Evolutionary conservation across 2,329 filamentous ascomycete species (phyloP).

Genomic region (Aurifilum marmelostoma): DNA sequence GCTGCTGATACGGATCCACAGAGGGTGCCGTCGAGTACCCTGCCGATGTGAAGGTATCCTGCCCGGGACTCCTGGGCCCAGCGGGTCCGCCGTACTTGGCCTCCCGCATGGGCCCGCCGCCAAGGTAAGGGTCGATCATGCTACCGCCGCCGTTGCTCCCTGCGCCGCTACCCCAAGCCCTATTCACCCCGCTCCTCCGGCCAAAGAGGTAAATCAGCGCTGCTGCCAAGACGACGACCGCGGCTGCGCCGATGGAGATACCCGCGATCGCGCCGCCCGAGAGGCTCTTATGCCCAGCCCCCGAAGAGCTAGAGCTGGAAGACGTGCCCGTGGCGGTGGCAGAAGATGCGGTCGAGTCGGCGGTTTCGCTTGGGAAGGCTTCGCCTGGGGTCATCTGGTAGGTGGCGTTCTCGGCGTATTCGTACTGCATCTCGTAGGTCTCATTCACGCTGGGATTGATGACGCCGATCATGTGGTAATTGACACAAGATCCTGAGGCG

Average conservation of each 20-base stretch:
- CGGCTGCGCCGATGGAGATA: constrained; percentile 57
- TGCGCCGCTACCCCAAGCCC: constrained; percentile 34
- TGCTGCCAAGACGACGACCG: constrained; percentile 47
- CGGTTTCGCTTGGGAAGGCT: constrained; percentile 51
- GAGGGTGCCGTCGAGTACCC: constrained; percentile 32
- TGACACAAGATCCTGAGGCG: constrained; percentile 65
- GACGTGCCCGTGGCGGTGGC: constrained; percentile 25
- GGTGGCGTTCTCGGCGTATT: constrained; percentile 51
- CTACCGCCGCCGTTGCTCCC: constrained; percentile 31
- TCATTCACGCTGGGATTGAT: constrained; percentile 67
- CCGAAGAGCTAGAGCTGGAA: constrained; percentile 7
- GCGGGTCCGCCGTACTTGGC: constrained; percentile 31
- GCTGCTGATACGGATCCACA: constrained; percentile 36
- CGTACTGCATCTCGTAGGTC: constrained; percentile 52
- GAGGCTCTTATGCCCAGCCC: constrained; percentile 19
- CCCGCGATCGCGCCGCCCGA: constrained; percentile 59
- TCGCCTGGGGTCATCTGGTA: constrained; percentile 61
- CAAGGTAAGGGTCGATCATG: not conserved
- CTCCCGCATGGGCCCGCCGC: constrained; percentile 36
- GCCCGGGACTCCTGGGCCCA: constrained; percentile 42
- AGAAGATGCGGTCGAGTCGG: constrained; percentile 32
- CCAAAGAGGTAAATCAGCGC: constrained; percentile 54
- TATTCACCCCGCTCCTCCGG: constrained; percentile 43
- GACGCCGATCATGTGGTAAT: constrained; percentile 72
- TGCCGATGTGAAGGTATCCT: constrained; percentile 34